Evolutionary conservation across 139 green algal genomes (phyloP).

Genomic region (Auxenochlorella pyrenoidosa): DNA sequence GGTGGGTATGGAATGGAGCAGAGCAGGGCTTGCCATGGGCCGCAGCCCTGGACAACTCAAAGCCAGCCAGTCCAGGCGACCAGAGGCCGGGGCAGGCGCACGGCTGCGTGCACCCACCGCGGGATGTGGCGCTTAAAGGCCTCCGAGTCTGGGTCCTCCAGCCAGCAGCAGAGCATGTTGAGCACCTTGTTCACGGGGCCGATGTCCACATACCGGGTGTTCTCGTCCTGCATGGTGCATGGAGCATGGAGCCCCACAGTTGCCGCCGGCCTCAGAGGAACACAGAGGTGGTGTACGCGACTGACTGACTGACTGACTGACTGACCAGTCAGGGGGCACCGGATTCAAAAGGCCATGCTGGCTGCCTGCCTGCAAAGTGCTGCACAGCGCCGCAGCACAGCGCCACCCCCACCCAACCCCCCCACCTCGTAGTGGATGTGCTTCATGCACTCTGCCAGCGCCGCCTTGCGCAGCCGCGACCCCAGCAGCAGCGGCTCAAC

Average conservation of each 20-base stretch:
- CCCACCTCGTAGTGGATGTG: conserved; percentile 96
- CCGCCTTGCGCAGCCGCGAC: conserved; percentile 73
- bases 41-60: too few relatives aligned
- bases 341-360: too few relatives aligned
- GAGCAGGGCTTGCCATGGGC: too few relatives aligned
- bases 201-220: conserved; percentile 98
- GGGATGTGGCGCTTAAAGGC: conserved; percentile 76
- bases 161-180: conserved; percentile 97
- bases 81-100: neutral
- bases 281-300: too few relatives aligned
- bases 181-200: conserved; percentile 99
- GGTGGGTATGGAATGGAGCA: too few relatives aligned
- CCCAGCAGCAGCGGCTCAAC: conserved; percentile 71
- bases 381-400: too few relatives aligned
- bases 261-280: too few relatives aligned
- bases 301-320: neutral
- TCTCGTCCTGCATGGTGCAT: conserved; percentile 85
- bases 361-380: too few relatives aligned
- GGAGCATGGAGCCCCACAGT: too few relatives aligned
- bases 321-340: neutral
- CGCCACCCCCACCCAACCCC: too few relatives aligned
- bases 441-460: conserved; percentile 86
- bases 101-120: neutral
- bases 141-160: conserved; percentile 86
- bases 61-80: too few relatives aligned